Evolutionary conservation across 148 eudicot genomes (phyloP).

Genomic region (Cornus florida): DNA sequence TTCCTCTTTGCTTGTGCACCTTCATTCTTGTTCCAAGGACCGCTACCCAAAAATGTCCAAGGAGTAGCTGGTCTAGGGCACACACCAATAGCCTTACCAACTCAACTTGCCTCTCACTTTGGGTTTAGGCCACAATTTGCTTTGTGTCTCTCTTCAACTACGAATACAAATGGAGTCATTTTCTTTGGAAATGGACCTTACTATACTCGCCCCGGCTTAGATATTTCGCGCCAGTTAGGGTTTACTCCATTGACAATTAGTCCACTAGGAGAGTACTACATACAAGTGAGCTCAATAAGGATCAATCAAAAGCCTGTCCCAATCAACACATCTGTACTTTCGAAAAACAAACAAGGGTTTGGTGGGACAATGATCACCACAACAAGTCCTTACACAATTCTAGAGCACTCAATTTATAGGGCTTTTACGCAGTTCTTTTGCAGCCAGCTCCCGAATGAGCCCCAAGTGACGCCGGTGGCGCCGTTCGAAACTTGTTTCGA

Average conservation of each 20-base stretch:
- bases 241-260: constrained; percentile 50
- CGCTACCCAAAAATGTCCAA: constrained; percentile 49
- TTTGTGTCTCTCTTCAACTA: constrained; percentile 44
- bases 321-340: constrained; percentile 33
- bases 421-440: constrained; percentile 19
- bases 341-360: constrained; percentile 20
- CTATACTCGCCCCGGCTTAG: constrained; percentile 27
- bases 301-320: constrained; percentile 41
- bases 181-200: constrained; percentile 61
- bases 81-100: constrained; percentile 41
- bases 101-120: constrained; percentile 39
- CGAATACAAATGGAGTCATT: constrained; percentile 32
- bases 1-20: constrained; percentile 59
- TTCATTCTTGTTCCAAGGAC: constrained; percentile 35
- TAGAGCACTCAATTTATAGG: constrained; percentile 25
- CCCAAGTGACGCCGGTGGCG: constrained; percentile 25
- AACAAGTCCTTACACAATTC: constrained; percentile 28
- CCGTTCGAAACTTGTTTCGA: constrained; percentile 54
- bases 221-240: constrained; percentile 20
- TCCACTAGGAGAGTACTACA: constrained; percentile 50
- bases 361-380: constrained; percentile 30
- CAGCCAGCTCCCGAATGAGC: constrained; percentile 10
- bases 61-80: constrained; percentile 64
- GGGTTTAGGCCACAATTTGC: constrained; percentile 38
- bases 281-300: constrained; percentile 44